Conservation (phyloP, 2,329 filamentous ascomycete species). For the Colletotrichum siamense region DNA sequence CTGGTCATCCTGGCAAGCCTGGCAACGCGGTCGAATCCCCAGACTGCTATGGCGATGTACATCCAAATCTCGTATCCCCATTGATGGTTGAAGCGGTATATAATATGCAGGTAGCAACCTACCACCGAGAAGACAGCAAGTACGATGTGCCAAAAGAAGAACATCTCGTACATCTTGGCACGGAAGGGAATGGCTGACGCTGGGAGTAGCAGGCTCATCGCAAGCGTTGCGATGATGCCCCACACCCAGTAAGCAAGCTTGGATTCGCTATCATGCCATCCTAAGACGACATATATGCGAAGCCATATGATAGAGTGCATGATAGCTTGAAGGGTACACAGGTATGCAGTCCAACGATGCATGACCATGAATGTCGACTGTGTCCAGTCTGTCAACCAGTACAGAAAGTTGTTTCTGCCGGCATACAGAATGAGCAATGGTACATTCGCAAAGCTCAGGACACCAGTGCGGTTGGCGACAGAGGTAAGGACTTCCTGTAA, state of each 20-base stretch:
- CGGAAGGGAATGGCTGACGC: slow-evolving; percentile 36
- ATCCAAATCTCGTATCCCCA: slow-evolving; percentile 53
- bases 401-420: slow-evolving; percentile 45
- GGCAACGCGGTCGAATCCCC: slow-evolving; percentile 47
- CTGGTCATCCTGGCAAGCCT: slow-evolving; percentile 42
- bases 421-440: slow-evolving; percentile 43
- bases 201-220: slow-evolving; percentile 32
- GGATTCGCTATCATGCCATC: slow-evolving; percentile 30
- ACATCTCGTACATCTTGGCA: slow-evolving; percentile 41
- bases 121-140: slow-evolving; percentile 42
- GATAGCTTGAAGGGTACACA: slow-evolving; percentile 43
- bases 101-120: slow-evolving; percentile 45
- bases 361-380: slow-evolving; percentile 48
- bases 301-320: slow-evolving; percentile 44
- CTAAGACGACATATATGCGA: slow-evolving; percentile 30
- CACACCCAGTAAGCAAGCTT: slow-evolving; percentile 42
- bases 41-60: slow-evolving; percentile 29
- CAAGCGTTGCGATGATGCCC: slow-evolving; percentile 43
- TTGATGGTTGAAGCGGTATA: slow-evolving; percentile 31
- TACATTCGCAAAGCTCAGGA: slow-evolving; percentile 34
- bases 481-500: slow-evolving; percentile 27
- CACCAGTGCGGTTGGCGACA: slow-evolving; percentile 38
- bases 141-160: slow-evolving; percentile 44
- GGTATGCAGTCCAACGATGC: slow-evolving; percentile 48
- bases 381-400: slow-evolving; percentile 47